These are phyloP conservation scores for Limonium bicolor DNA, from an alignment of 148 eudicot species.

Conservation along the genomic window DNA sequence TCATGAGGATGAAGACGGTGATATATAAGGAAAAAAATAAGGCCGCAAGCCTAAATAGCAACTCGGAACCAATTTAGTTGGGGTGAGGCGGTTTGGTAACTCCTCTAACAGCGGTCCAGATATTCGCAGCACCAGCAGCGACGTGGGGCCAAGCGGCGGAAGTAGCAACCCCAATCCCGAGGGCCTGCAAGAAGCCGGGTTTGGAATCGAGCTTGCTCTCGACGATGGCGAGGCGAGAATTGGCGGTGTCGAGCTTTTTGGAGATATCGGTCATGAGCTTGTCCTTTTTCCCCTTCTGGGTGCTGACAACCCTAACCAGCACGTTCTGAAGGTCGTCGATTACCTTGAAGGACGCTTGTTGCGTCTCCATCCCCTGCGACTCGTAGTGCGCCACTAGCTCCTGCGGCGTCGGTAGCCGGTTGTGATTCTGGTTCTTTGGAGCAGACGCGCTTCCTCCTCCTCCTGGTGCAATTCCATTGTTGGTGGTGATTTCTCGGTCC, in stretches of 20 bases:
- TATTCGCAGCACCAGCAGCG: slow-evolving; percentile 8
- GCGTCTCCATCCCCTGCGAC: slow-evolving; percentile 38
- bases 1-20: too few species aligned
- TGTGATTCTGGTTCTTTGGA: not conserved
- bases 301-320: slow-evolving; percentile 20
- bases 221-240: slow-evolving; percentile 29
- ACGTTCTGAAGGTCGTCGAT: slow-evolving; percentile 61
- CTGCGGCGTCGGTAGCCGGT: slow-evolving; percentile 31
- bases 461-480: not conserved
- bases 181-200: slow-evolving; percentile 33
- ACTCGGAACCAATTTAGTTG: too few species aligned
- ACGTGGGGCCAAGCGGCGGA: slow-evolving; percentile 38
- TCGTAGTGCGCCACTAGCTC: slow-evolving; percentile 59
- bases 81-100: slow-evolving; percentile 6
- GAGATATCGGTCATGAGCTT: slow-evolving; percentile 17
- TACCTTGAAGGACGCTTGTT: slow-evolving; percentile 58
- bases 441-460: not conserved
- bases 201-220: slow-evolving; percentile 66
- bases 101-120: slow-evolving; percentile 39
- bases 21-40: too few species aligned
- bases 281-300: slow-evolving; percentile 3
- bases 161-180: slow-evolving; percentile 44
- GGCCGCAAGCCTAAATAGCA: too few species aligned
- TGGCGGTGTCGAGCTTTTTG: slow-evolving; percentile 38
- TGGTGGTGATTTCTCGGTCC: not conserved